Base-by-base conservation (phyloP, 2,329 filamentous ascomycete genomes). In the Onygenales sp. region DNA sequence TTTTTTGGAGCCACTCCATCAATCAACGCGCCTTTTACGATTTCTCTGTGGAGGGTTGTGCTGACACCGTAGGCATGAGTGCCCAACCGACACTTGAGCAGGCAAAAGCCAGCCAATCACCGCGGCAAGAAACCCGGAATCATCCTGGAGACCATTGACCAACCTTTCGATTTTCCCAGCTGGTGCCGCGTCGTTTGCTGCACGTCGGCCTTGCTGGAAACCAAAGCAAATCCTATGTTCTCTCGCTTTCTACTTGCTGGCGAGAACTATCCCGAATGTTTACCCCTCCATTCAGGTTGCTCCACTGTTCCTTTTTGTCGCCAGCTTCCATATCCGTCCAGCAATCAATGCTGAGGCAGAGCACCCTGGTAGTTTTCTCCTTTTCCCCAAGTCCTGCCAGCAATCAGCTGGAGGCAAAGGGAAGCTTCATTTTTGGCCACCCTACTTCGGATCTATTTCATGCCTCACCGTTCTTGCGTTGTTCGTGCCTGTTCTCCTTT, bases 51-150 rank as follows among this genome's bases (percentile, higher is more conserved):
- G 52, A 49, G 58, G 53, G 52, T 56, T 56, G 52, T 53, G 27
- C 49, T 59, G 57, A 58, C 45, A 57, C 62, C 65, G 65, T 66
- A 70, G 62, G 69, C 62, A 69, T 69, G 64, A 66, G 64, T 72
- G 70, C 70, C 69, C 69, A 72, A 71, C 64, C 57, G 58, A 56
- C 46, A 10, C 46, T 49, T 27, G 55, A 65, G 62, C 57, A 48
- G 44, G 42, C 61, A 52, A 59, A 57, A 63, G 62, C 64, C 64
- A 61, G 58, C 67, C 63, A 70, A 68, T 68, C 66, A 66, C 45
- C 36, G 42, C 43, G 14, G 42, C 51, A 53, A 52, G 39, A 51
- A 56, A 56, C 34, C 49, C 56, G 51, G 51, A 51, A 52, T 45
- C n/a, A 31, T 17, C 51, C 45, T 50, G 46, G 40, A 52, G 34